Conservation (phyloP, 495 filamentous ascomycete genomes). For the Penicillium maclennaniae region DNA sequence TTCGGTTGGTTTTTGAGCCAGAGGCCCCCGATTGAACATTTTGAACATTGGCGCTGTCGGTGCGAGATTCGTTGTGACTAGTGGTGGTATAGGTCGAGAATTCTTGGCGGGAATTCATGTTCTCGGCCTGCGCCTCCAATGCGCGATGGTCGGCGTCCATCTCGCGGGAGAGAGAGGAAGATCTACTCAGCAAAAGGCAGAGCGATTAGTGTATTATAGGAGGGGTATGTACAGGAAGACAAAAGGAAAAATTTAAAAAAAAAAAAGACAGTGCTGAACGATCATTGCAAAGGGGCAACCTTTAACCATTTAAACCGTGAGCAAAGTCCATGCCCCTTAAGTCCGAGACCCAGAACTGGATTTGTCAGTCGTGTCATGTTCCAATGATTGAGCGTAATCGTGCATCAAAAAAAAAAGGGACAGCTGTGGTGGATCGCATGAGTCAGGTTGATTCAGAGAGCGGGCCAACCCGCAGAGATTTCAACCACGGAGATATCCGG, state of each 20-base stretch:
- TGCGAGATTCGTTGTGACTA: background rate
- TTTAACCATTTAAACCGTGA: constrained; percentile 6
- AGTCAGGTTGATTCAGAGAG: constrained; percentile 13
- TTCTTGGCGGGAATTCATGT: background rate
- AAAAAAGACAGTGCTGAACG: constrained; percentile 3
- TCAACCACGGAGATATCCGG: constrained; percentile 16
- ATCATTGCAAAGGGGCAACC: background rate
- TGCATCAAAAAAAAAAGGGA: background rate
- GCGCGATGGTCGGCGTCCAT: constrained; percentile 24
- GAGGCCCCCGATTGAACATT: too few species aligned
- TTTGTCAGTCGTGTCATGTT: constrained; percentile 5
- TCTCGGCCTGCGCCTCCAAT: constrained; percentile 12
- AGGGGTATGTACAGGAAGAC: constrained; percentile 14
- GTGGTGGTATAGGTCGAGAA: background rate
- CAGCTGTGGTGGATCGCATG: constrained; percentile 12
- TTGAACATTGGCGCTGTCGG: background rate
- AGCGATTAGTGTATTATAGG: constrained; percentile 14
- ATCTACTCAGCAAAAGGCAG: constrained; percentile 11
- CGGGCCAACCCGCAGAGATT: constrained; percentile 12
- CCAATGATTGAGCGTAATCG: background rate
- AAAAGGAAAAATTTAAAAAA: constrained; percentile 6
- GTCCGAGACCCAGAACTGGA: constrained; percentile 12
- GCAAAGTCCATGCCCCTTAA: constrained; percentile 2
- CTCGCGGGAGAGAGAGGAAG: constrained; percentile 7
- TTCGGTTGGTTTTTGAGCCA: background rate